Evolutionary conservation across 768 basidiomycete genomes (phyloP).

Genomic region (Auriscalpium orientale): DNA sequence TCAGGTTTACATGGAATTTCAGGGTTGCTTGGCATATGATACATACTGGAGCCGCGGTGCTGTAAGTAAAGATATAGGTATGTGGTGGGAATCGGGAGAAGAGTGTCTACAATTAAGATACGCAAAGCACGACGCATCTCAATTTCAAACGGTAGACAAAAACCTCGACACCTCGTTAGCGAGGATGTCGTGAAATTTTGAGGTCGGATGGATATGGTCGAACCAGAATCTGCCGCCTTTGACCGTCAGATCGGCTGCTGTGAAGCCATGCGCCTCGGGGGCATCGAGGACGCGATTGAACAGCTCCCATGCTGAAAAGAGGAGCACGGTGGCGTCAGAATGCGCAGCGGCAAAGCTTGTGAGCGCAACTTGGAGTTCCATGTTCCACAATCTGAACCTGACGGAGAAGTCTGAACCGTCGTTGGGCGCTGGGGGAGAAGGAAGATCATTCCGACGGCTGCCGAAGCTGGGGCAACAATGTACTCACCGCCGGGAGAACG

Average conservation of each 20-base stretch:
- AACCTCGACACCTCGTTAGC: constrained; percentile 8
- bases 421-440: background rate
- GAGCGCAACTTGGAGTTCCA: constrained; percentile 5
- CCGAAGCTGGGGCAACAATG: background rate
- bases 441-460: background rate
- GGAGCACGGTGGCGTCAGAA: constrained; percentile 19
- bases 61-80: too few species aligned
- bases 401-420: constrained; percentile 6
- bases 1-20: too few species aligned
- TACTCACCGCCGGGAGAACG: constrained; percentile 31
- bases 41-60: too few species aligned
- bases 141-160: background rate
- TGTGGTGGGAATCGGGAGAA: too few species aligned
- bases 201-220: constrained; percentile 12
- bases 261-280: constrained; percentile 12
- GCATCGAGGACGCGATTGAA: constrained; percentile 21
- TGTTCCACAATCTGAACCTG: constrained; percentile 10
- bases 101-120: too few species aligned
- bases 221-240: constrained; percentile 12
- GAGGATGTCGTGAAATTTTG: constrained; percentile 8
- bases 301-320: constrained; percentile 17
- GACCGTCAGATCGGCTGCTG: background rate
- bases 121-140: too few species aligned
- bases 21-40: too few species aligned
- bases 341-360: constrained; percentile 15